A percentile compares a stretch with the other conserved stretches of the same genome.
Conservation (phyloP, 148 eudicot species). For the Silene uniflora region DNA sequence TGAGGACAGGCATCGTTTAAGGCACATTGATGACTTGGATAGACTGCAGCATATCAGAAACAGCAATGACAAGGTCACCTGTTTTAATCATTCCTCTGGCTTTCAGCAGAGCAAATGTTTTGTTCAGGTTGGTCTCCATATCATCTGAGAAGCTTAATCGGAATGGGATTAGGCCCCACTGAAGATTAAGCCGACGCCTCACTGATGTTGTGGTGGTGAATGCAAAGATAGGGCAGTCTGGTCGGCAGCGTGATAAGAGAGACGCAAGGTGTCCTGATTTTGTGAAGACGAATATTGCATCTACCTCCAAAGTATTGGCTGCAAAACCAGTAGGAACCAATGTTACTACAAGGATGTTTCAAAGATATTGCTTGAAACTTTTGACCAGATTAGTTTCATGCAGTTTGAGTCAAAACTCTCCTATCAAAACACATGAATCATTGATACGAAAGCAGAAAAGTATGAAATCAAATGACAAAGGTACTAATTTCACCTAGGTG, state of each 20-base stretch:
- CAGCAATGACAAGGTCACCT: constrained; percentile 93
- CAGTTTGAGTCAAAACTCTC: too few relatives aligned
- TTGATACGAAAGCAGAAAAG: too few relatives aligned
- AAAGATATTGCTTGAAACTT: background rate
- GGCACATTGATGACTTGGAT: constrained; percentile 97
- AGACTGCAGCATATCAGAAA: constrained; percentile 92
- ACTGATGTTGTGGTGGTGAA: constrained; percentile 68
- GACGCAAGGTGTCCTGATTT: constrained; percentile 94
- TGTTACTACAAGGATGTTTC: background rate
- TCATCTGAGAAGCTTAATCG: constrained; percentile 88
- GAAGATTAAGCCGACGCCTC: constrained; percentile 81
- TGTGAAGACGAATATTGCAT: constrained; percentile 85
- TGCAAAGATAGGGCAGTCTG: constrained; percentile 96
- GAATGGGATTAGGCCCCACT: constrained; percentile 97
- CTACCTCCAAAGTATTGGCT: constrained; percentile 90
- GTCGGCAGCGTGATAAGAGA: constrained; percentile 86
- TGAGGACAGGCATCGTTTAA: constrained; percentile 21
- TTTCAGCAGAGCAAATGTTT: constrained; percentile 81
- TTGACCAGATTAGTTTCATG: background rate
- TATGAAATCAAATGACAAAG: background rate
- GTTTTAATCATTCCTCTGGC: constrained; percentile 95
- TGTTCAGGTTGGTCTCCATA: constrained; percentile 89
- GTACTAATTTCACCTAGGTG: too few relatives aligned
- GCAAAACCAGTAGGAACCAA: constrained; percentile 30
- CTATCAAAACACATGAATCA: too few relatives aligned